Evolutionary conservation across 108 stramenopile genomes (phyloP).

Genomic region (Fistulifera solaris): DNA sequence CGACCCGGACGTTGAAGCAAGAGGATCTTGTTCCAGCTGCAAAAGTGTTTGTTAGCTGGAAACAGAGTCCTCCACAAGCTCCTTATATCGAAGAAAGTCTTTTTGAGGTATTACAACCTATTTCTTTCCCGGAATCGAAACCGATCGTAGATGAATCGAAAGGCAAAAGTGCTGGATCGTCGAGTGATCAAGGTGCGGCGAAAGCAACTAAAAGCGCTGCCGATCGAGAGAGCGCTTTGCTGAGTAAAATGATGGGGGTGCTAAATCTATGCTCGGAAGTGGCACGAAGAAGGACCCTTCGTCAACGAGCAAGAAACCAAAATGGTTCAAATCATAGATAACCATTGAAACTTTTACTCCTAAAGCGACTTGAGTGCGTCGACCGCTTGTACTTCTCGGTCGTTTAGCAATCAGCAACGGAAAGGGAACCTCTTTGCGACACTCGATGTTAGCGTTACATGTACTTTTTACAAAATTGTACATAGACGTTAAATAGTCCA

Average conservation of each 20-base stretch:
- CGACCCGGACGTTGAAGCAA: conserved; percentile 36
- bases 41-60: conserved; percentile 72
- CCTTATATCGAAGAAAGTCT: conserved; percentile 8
- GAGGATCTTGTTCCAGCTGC: conserved; percentile 75
- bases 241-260: conserved; percentile 42
- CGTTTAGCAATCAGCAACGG: no score
- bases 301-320: background rate
- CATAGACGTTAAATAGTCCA: no score
- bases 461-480: no score
- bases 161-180: conserved; percentile 1
- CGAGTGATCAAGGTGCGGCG: conserved; percentile 1
- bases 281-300: background rate
- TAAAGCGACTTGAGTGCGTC: no score
- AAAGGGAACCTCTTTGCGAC: no score
- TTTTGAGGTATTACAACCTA: background rate
- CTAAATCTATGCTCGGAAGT: background rate
- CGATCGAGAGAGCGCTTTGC: conserved; percentile 27
- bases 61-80: conserved; percentile 12
- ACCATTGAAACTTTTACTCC: no score
- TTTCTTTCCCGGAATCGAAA: conserved; percentile 11
- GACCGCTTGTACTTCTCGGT: no score
- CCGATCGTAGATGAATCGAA: conserved; percentile 8
- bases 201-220: conserved; percentile 19
- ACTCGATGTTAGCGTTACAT: no score
- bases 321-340: background rate